phyloP scores from a whole-genome alignment of 2,329 filamentous ascomycete species.

The Endoconidiophora laricicola region DNA sequence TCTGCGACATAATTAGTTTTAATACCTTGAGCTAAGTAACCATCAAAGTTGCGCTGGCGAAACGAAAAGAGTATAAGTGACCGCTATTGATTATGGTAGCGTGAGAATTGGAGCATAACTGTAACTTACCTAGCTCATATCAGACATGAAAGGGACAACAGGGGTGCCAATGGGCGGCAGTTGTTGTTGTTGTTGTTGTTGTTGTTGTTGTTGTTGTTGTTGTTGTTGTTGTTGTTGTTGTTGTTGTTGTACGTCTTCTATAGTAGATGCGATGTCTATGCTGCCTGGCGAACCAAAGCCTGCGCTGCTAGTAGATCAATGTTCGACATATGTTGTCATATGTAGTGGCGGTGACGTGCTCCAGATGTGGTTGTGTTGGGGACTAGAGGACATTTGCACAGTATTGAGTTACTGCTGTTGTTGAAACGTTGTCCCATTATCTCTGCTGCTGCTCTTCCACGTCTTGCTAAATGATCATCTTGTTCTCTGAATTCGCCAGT shows the following conservation, averaged over 20 bases:
- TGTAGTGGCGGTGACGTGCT: neutral
- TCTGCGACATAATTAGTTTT: neutral
- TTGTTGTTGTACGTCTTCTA: neutral
- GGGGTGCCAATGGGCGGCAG: neutral
- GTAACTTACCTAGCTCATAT: conserved; percentile 1
- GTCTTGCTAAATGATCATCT: neutral
- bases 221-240: neutral
- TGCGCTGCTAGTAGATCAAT: neutral
- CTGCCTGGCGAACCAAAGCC: neutral
- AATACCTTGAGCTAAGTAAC: conserved; percentile 1
- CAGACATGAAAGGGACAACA: neutral
- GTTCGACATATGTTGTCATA: neutral
- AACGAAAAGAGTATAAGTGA: no score
- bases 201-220: neutral
- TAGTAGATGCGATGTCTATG: neutral
- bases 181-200: neutral
- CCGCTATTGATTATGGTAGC: no score
- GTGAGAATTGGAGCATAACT: neutral
- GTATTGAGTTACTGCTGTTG: neutral
- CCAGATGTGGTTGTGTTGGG: neutral
- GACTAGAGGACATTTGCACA: no score
- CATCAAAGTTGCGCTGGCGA: conserved; percentile 1
- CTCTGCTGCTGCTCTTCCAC: neutral
- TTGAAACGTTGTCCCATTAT: neutral
- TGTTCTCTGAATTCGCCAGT: no score